Percentiles rank a stretch among this genome's conserved stretches.
Evolutionary conservation across 352 stramenopile species (phyloP).

Genomic region (Phytophthora kernoviae): DNA sequence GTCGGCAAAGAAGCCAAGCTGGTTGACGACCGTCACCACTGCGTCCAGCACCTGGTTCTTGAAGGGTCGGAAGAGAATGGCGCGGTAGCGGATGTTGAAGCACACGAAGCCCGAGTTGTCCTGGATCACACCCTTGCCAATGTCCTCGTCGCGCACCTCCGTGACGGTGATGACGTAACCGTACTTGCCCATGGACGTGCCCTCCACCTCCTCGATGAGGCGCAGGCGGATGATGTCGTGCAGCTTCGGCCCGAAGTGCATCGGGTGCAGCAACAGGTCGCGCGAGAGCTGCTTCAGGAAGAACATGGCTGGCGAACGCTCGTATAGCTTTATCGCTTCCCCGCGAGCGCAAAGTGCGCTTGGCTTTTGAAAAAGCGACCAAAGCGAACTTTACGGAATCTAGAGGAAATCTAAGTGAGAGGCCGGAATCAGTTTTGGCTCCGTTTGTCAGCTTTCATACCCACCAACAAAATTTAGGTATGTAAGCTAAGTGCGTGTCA

Average conservation of each 20-base stretch:
- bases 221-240: constrained; percentile 95
- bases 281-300: constrained; percentile 89
- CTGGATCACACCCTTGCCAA: constrained; percentile 97
- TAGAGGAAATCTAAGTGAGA: too few relatives aligned
- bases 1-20: constrained; percentile 97
- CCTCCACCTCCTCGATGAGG: constrained; percentile 97
- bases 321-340: too few relatives aligned
- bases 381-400: too few relatives aligned
- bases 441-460: too few relatives aligned
- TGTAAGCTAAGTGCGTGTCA: too few relatives aligned
- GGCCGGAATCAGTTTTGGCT: too few relatives aligned
- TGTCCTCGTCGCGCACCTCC: constrained; percentile 96
- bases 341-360: too few relatives aligned
- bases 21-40: constrained; percentile 96
- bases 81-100: constrained; percentile 96
- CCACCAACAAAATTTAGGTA: too few relatives aligned
- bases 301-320: constrained; percentile 58
- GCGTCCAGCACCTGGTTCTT: constrained; percentile 98
- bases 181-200: constrained; percentile 95
- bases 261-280: constrained; percentile 95
- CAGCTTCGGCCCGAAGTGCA: constrained; percentile 96
- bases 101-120: constrained; percentile 97
- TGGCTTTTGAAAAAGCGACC: too few relatives aligned
- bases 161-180: constrained; percentile 98
- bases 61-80: constrained; percentile 96